Percentiles rank a stretch among this genome's conserved stretches.
Conservation (phyloP, 805 yeast species). For the Tetrapisispora nanseiensis region DNA sequence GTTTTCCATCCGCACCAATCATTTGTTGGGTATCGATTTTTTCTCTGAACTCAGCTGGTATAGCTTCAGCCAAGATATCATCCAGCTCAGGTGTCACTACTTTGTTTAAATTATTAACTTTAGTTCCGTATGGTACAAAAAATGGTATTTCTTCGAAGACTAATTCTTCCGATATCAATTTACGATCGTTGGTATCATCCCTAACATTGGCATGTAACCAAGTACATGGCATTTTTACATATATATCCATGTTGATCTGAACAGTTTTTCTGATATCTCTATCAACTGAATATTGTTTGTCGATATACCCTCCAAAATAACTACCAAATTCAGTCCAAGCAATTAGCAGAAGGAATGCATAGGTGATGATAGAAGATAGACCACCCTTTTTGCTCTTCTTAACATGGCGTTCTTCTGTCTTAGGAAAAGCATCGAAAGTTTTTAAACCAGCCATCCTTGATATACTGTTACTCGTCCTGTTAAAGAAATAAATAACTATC, state of each 20-base stretch:
- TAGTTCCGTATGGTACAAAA: slow-evolving; percentile 42
- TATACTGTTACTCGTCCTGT: too few relatives aligned
- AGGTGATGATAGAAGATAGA: slow-evolving; percentile 53
- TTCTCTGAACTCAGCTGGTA: slow-evolving; percentile 54
- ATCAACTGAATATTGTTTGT: slow-evolving; percentile 71
- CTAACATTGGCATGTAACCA: slow-evolving; percentile 62
- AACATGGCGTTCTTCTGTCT: slow-evolving; percentile 58
- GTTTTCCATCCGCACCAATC: slow-evolving; percentile 29
- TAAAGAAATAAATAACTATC: too few relatives aligned
- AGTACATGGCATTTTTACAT: slow-evolving; percentile 78
- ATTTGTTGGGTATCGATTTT: slow-evolving; percentile 28
- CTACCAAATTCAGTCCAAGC: slow-evolving; percentile 82
- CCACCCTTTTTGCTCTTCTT: slow-evolving; percentile 75
- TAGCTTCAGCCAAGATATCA: slow-evolving; percentile 52
- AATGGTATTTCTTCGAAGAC: slow-evolving; percentile 57
- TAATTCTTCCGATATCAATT: slow-evolving; percentile 67
- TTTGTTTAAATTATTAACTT: slow-evolving; percentile 37
- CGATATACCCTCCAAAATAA: slow-evolving; percentile 71
- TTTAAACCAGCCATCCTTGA: slow-evolving; percentile 32
- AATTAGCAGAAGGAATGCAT: slow-evolving; percentile 52
- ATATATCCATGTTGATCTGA: slow-evolving; percentile 66
- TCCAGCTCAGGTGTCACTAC: slow-evolving; percentile 55
- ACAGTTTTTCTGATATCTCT: slow-evolving; percentile 45
- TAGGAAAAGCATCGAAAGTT: slow-evolving; percentile 69
- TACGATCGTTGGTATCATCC: slow-evolving; percentile 69